Percentiles rank a stretch among this genome's conserved stretches.
Evolutionary conservation across 2,329 filamentous ascomycete species (phyloP).

Genomic region (Aspergillus tanneri): DNA sequence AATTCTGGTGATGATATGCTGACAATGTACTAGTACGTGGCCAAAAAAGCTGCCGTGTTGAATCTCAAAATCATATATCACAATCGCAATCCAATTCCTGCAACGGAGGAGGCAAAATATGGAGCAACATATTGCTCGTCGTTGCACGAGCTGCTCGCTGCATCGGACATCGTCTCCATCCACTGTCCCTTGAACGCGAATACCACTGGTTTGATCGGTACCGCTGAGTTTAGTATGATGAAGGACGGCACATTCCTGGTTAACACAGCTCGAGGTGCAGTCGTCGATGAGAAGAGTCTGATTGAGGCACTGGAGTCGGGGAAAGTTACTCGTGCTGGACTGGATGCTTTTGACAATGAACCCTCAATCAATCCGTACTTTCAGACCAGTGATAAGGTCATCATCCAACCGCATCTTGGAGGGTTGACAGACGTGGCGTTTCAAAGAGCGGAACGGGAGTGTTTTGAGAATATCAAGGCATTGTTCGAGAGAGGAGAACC

Average conservation of each 20-base stretch:
- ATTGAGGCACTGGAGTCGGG: constrained; percentile 46
- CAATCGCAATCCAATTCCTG: constrained; percentile 41
- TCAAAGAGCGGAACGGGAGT: constrained; percentile 46
- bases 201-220: constrained; percentile 44
- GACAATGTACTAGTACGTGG: constrained; percentile 31
- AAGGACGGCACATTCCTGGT: constrained; percentile 47
- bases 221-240: constrained; percentile 45
- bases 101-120: constrained; percentile 37
- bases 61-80: constrained; percentile 48
- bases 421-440: constrained; percentile 48
- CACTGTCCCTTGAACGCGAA: constrained; percentile 49
- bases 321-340: constrained; percentile 46
- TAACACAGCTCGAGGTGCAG: constrained; percentile 49
- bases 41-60: constrained; percentile 44
- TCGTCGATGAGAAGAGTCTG: constrained; percentile 48
- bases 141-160: constrained; percentile 42
- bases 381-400: constrained; percentile 40
- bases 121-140: constrained; percentile 38
- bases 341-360: constrained; percentile 52
- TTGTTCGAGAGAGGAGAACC: constrained; percentile 43
- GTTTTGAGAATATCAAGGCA: constrained; percentile 48
- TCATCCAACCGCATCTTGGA: constrained; percentile 49
- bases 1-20: not conserved
- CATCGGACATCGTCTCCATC: constrained; percentile 47
- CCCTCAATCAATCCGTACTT: constrained; percentile 46